Evolutionary conservation across 805 yeast species (phyloP), one percentile per base, ranked within the genome.

Genomic region (Wickerhamiella domercqiae): DNA sequence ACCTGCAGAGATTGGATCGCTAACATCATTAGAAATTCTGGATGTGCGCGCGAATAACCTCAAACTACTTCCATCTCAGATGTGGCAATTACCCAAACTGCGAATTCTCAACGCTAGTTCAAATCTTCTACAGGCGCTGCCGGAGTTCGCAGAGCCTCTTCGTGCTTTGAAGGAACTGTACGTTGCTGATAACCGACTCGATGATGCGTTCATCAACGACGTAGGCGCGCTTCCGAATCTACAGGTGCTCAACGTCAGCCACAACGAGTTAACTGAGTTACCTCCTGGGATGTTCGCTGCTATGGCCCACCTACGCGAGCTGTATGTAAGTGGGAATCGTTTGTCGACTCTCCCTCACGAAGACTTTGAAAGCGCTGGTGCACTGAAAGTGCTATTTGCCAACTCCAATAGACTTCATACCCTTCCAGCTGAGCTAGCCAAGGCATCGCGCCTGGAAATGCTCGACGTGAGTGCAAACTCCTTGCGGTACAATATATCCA

Each of bases 381-480:
- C 67, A 5, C 62, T 90, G 49, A 66, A 68, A 38, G 66, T 74
- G 0, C 58, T 90, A 24, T 75, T 69, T 56, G 54, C 84, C 46
- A 90, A 87, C 54, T 81, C 82, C 47, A 90, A 90, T 55, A 78
- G 79, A 51, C 67, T 90, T 45, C 79, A 79, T 34, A 71, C 94
- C 0, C 59, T 90, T 32, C 97, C 98, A 0, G 78, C 94, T 0
- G 98, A 87, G 52, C 57, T 90, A 34, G 73, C 87, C 6, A 75
- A 75, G 40, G 66, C 84, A 33, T 52, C 59, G 1, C 67, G 70
- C 19, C 60, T 90, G 50, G 70, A 68, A 22, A 77, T 75, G 7
- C 66, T 90, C 26, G 99, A 90, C 60, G 90, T 82, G 14, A 94
- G 96, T 3, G 80, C 93, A 2, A 90, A 90, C 55, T 77, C 75